phyloP scores from a whole-genome alignment of 805 yeast species.

The Saturnispora sanitii region DNA sequence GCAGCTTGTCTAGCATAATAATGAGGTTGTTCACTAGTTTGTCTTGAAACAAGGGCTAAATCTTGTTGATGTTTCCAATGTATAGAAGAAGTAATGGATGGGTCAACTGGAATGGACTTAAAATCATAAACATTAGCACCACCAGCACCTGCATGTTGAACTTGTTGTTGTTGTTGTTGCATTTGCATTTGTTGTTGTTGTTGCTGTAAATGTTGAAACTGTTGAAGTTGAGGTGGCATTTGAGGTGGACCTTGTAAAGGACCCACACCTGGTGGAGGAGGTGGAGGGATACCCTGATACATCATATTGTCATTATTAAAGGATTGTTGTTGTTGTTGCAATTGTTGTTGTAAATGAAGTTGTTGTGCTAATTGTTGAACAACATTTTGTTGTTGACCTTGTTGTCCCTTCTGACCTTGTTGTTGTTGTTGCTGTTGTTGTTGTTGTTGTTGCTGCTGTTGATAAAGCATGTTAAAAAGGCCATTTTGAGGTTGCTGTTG shows the following conservation, averaged over 20 bases:
- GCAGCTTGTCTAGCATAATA: conserved; percentile 82
- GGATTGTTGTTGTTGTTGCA: conserved; percentile 19
- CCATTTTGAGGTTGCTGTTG: conserved; percentile 5
- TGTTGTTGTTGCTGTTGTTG: conserved; percentile 16
- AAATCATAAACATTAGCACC: conserved; percentile 5
- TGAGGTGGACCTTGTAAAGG: conserved; percentile 10
- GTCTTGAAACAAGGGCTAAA: conserved; percentile 59
- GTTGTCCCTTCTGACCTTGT: conserved; percentile 18
- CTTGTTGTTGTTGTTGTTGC: neutral
- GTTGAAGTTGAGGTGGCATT: conserved; percentile 19
- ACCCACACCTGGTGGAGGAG: neutral
- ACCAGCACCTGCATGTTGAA: too few species aligned
- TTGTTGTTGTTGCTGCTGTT: conserved; percentile 9
- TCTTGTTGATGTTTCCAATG: conserved; percentile 78
- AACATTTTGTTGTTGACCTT: conserved; percentile 20
- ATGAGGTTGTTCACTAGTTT: conserved; percentile 55
- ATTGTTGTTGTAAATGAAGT: conserved; percentile 20
- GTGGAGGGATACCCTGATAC: neutral
- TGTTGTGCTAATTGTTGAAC: conserved; percentile 20
- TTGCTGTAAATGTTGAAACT: conserved; percentile 8
- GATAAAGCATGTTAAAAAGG: neutral
- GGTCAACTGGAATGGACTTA: conserved; percentile 27
- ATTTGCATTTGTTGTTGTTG: neutral
- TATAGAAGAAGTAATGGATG: conserved; percentile 28
- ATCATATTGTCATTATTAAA: neutral